Evolutionary conservation across 1,284 basidiomycete genomes (phyloP).

Genomic region (Hemileia vastatrix): DNA sequence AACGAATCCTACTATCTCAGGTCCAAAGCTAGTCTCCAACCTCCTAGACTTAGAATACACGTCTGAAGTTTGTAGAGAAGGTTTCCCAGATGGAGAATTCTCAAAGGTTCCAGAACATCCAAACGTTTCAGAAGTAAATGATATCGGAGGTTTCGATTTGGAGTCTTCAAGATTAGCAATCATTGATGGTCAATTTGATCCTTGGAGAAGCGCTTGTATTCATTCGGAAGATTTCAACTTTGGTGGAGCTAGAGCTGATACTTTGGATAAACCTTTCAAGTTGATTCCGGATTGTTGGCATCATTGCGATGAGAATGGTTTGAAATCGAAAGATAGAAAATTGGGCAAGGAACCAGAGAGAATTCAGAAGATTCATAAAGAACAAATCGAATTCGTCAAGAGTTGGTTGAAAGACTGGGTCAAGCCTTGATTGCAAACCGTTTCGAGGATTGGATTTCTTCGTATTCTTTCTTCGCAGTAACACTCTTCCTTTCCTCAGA

Average conservation of each 20-base stretch:
- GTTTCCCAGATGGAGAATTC: conserved; percentile 30
- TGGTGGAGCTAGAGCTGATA: conserved; percentile 34
- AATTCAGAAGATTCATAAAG: conserved; percentile 32
- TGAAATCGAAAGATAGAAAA: conserved; percentile 23
- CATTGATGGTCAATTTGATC: conserved; percentile 36
- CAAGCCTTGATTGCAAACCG: too few species aligned
- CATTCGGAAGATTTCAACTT: conserved; percentile 36
- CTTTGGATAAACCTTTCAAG: conserved; percentile 35
- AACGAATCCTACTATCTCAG: conserved; percentile 25
- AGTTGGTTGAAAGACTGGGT: conserved; percentile 33
- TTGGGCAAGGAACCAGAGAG: conserved; percentile 29
- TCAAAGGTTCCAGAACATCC: conserved; percentile 32
- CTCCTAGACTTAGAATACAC: conserved; percentile 34
- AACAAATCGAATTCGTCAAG: conserved; percentile 34
- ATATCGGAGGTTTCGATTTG: conserved; percentile 31
- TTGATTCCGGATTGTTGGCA: conserved; percentile 41
- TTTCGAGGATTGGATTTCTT: too few species aligned
- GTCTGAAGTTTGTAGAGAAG: conserved; percentile 32
- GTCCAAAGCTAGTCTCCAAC: conserved; percentile 35
- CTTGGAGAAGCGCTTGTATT: conserved; percentile 36
- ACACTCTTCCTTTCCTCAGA: too few species aligned
- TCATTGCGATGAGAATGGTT: conserved; percentile 38
- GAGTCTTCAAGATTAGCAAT: conserved; percentile 32
- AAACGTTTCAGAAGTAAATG: conserved; percentile 33
- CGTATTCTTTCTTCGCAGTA: too few species aligned